phyloP scores from a whole-genome alignment of 345 rosid species.

The Jatropha curcas region DNA sequence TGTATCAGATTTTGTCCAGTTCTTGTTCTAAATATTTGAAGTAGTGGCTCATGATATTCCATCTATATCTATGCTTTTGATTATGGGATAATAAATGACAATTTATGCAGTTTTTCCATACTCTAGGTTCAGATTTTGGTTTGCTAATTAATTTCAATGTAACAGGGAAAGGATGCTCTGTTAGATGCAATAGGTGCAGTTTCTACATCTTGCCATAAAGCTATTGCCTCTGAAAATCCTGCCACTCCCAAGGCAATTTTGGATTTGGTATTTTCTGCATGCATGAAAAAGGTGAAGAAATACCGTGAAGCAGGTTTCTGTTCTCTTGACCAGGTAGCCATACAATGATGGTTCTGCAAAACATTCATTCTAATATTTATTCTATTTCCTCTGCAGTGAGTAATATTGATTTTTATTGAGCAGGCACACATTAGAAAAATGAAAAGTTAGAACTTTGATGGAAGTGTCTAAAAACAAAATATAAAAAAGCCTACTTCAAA shows the following conservation, averaged over 20 bases:
- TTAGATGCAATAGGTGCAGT: slow-evolving; percentile 78
- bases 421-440: not conserved
- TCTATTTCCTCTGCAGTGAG: not conserved
- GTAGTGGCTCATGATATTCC: not conserved
- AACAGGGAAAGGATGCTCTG: slow-evolving; percentile 88
- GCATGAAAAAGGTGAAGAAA: slow-evolving; percentile 70
- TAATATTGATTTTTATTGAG: not conserved
- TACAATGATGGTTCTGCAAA: not conserved
- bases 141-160: slow-evolving; percentile 21
- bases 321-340: slow-evolving; percentile 70
- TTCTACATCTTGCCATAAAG: slow-evolving; percentile 72
- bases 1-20: not conserved
- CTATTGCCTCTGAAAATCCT: slow-evolving; percentile 63
- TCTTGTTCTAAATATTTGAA: not conserved
- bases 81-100: not conserved
- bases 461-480: not conserved
- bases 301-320: slow-evolving; percentile 81
- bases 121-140: not conserved
- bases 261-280: slow-evolving; percentile 66
- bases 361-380: not conserved
- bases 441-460: not conserved
- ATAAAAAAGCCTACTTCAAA: not conserved
- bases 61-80: not conserved
- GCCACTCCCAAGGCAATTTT: slow-evolving; percentile 56
- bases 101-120: not conserved